These are phyloP conservation scores for Ganoderma meredithae DNA, from an alignment of 1,284 basidiomycete genomes.

Conservation along the genomic window DNA sequence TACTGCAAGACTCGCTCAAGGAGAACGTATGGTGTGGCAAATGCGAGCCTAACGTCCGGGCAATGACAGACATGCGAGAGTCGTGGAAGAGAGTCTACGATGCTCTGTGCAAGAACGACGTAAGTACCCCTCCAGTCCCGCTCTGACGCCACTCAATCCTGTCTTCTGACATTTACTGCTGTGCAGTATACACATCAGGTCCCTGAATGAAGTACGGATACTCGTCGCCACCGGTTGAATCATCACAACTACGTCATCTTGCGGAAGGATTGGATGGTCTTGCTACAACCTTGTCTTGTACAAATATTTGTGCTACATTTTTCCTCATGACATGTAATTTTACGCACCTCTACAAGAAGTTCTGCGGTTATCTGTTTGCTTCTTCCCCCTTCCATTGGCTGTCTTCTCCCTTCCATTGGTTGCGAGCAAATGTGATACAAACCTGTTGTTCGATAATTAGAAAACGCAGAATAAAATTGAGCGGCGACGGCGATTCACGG, in stretches of 20 bases:
- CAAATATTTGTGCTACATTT: not conserved
- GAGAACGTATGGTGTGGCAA: constrained; percentile 11
- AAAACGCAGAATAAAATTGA: too few relatives aligned
- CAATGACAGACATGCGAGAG: not conserved
- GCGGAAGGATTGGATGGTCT: not conserved
- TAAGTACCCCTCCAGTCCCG: not conserved
- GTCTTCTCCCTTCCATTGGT: too few relatives aligned
- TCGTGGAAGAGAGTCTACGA: not conserved
- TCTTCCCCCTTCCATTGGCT: too few relatives aligned
- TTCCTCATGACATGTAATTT: not conserved
- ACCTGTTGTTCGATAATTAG: too few relatives aligned
- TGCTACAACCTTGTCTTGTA: not conserved
- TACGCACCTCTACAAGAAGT: too few relatives aligned
- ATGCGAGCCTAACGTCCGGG: constrained; percentile 9
- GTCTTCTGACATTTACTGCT: not conserved
- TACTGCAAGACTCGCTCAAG: constrained; percentile 7
- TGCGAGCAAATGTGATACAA: too few relatives aligned
- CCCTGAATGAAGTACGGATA: not conserved
- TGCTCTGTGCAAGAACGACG: not conserved
- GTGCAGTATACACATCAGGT: not conserved
- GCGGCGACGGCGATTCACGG: too few relatives aligned
- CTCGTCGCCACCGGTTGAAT: not conserved
- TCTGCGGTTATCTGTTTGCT: too few relatives aligned
- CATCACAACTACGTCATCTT: not conserved
- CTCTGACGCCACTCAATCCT: not conserved